These are phyloP conservation scores for Fermentozyma sake DNA, from an alignment of 1,139 yeast species.

Conservation along the genomic window DNA sequence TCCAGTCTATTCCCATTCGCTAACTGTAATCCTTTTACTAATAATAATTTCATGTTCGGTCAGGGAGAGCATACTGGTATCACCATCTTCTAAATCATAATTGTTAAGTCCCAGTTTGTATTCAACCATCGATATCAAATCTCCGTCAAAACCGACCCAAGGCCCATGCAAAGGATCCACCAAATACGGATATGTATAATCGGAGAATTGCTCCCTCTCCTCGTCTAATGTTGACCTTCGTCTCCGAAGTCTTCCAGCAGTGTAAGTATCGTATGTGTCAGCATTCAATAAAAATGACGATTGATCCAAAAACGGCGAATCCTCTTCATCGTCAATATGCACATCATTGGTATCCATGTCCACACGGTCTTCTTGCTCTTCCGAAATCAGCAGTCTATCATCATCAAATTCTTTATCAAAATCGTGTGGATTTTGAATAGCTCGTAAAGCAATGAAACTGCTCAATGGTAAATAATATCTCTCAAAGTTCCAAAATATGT, in stretches of 20 bases:
- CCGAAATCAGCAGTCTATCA: slow-evolving; percentile 9
- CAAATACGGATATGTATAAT: slow-evolving; percentile 48
- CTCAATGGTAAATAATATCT: slow-evolving; percentile 56
- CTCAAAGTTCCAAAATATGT: slow-evolving; percentile 53
- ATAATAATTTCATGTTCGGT: slow-evolving; percentile 23
- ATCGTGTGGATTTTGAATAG: slow-evolving; percentile 45
- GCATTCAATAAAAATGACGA: slow-evolving; percentile 25
- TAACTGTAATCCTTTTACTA: slow-evolving; percentile 30
- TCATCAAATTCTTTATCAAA: slow-evolving; percentile 43
- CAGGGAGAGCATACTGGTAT: slow-evolving; percentile 15
- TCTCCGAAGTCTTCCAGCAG: slow-evolving; percentile 10
- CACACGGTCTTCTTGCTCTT: slow-evolving; percentile 6
- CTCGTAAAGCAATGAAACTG: slow-evolving; percentile 58
- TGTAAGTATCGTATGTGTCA: not conserved
- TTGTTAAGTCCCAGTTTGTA: slow-evolving; percentile 13
- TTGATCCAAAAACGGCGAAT: slow-evolving; percentile 20
- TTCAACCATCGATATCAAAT: slow-evolving; percentile 40
- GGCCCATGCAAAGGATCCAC: slow-evolving; percentile 51
- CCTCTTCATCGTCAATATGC: slow-evolving; percentile 6
- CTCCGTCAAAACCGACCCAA: slow-evolving; percentile 55
- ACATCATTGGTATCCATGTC: slow-evolving; percentile 5
- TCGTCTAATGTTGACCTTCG: slow-evolving; percentile 51
- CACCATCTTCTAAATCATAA: slow-evolving; percentile 21
- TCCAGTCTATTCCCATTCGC: slow-evolving; percentile 40
- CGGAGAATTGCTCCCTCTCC: slow-evolving; percentile 48